Conservation (phyloP, 495 filamentous ascomycete genomes). For the Xanthoparmelia taractica region DNA sequence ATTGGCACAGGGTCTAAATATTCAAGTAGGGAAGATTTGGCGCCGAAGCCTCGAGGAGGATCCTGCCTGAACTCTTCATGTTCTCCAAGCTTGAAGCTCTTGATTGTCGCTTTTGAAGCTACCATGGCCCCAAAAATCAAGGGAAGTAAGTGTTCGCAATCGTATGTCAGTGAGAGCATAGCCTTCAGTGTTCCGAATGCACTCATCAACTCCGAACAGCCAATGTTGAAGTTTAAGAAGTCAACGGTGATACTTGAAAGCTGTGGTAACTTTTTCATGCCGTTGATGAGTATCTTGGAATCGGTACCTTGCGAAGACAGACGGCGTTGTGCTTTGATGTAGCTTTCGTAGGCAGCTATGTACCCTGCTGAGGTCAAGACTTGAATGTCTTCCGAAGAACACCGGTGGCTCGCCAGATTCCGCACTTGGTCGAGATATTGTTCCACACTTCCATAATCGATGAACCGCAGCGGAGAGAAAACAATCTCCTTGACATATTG, state of each 20-base stretch:
- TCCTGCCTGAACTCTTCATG: background rate
- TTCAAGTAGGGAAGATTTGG: background rate
- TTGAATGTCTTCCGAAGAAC: background rate
- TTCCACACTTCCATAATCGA: background rate
- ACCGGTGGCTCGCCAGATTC: background rate
- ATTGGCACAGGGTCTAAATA: background rate
- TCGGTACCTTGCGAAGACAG: background rate
- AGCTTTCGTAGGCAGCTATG: slow-evolving; percentile 5
- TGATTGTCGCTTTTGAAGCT: slow-evolving; percentile 2
- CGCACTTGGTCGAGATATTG: background rate
- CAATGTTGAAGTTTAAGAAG: background rate
- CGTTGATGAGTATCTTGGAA: background rate
- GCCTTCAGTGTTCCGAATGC: background rate
- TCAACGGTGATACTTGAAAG: background rate
- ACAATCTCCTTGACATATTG: slow-evolving; percentile 11
- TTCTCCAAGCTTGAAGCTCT: slow-evolving; percentile 3
- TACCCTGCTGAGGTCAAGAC: background rate
- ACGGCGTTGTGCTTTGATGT: background rate
- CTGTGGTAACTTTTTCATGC: slow-evolving; percentile 3
- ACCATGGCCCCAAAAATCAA: slow-evolving; percentile 6
- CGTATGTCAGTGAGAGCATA: background rate
- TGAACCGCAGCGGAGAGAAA: slow-evolving; percentile 12
- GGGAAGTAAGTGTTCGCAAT: slow-evolving; percentile 1
- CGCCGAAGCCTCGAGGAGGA: background rate
- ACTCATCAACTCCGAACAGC: background rate